These are phyloP conservation scores for Colletotrichum melonis DNA, from an alignment of 2,329 filamentous ascomycete genomes.

Conservation along the genomic window DNA sequence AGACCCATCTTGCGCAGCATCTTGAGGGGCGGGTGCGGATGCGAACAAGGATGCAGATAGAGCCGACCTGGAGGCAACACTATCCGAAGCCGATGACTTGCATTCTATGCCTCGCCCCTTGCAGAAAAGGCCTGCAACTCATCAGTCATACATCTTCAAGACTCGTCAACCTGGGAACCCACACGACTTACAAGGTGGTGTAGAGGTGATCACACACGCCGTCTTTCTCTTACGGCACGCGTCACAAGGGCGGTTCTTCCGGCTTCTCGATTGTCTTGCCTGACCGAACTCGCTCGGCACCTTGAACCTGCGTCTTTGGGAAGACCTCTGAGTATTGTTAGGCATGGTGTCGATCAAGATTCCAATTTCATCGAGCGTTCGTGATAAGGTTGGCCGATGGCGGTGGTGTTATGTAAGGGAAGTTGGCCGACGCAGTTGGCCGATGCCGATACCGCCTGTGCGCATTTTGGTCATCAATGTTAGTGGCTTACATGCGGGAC, in stretches of 20 bases:
- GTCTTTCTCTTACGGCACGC: slow-evolving; percentile 57
- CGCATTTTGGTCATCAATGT: not conserved
- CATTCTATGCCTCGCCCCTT: slow-evolving; percentile 47
- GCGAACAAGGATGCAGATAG: not conserved
- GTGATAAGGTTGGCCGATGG: not conserved
- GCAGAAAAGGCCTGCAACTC: slow-evolving; percentile 45
- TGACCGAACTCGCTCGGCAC: slow-evolving; percentile 55
- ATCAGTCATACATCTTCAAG: not conserved
- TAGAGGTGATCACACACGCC: slow-evolving; percentile 56
- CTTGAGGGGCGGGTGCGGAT: not conserved
- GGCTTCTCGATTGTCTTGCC: slow-evolving; percentile 53
- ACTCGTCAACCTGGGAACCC: not conserved
- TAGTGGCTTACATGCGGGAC: not conserved
- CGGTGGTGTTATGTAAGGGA: not conserved
- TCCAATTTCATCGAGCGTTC: not conserved
- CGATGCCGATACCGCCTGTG: not conserved
- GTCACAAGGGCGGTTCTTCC: slow-evolving; percentile 60
- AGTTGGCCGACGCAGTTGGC: not conserved
- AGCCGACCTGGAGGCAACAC: not conserved
- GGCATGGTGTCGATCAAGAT: not conserved
- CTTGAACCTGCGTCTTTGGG: slow-evolving; percentile 49
- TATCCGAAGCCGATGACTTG: slow-evolving; percentile 42
- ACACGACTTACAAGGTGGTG: slow-evolving; percentile 54
- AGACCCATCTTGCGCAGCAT: not conserved
- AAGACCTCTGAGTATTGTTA: not conserved